Evolutionary conservation across 352 stramenopile genomes (phyloP), one percentile per base, ranked within the genome.

Genomic region (Globisporangium barbulae): DNA sequence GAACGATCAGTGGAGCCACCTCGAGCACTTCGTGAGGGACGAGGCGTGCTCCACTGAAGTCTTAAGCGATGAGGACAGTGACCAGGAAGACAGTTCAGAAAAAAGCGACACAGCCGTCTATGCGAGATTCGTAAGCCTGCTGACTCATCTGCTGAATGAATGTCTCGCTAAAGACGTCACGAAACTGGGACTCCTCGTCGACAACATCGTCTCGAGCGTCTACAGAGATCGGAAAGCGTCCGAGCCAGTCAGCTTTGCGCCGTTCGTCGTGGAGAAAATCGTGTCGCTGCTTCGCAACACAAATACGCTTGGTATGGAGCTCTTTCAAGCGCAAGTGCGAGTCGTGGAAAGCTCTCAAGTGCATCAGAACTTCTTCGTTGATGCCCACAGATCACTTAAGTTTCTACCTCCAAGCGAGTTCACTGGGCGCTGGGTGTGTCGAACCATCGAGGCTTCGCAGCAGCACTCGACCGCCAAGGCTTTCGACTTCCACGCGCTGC

Each of bases 361-460:
- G 35, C 9, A 56, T 8, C n/a, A 45, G 13, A 12, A 21, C 41
- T 22, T 2, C 21, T n/a, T 28, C 19, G 22, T 3, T 53, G 21
- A 53, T 25, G 22, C 21, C 3, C 30, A 41, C 13, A 9, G 22
- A 0, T 45, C 9, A 1, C 19, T 17, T 19, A 10, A 31, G 17
- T 31, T 58, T 49, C 22, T 9, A 21, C 31, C n/a, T 0, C 19
- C 13, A 3, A 48, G 35, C 19, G 35, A 37, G 4, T 50, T 69
- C 15, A 65, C 52, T 37, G 64, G 59, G 17, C 53, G 56, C 12
- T 70, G 59, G 65, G 37, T 67, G 6, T 70, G 65, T 25, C 65
- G 65, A 37, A 52, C 33, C 7, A 35, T 67, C 17, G 59, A 67
- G n/a, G 31, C 10, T 31, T 49, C 2, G 39, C 49, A 21, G 13